A percentile compares a stretch with the other conserved stretches of the same genome.
Conservation (phyloP, 768 basidiomycete species). For the Naganishia antarctica region DNA sequence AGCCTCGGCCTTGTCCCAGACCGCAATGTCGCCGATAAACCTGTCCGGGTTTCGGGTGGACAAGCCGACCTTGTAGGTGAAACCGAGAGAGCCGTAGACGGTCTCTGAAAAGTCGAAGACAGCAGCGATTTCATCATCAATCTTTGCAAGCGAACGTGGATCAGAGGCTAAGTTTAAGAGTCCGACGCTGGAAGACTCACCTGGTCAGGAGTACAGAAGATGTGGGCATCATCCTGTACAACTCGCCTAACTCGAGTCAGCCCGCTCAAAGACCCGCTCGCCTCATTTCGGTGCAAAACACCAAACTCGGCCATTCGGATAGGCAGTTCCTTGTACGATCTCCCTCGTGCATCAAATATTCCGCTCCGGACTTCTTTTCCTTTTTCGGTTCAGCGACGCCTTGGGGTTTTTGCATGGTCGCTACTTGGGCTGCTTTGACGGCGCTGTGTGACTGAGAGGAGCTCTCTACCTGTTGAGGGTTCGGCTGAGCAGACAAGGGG, state of each 20-base stretch:
- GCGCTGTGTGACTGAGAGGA: slow-evolving; percentile 11
- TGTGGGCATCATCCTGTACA: slow-evolving; percentile 96
- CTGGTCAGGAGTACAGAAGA: slow-evolving; percentile 94
- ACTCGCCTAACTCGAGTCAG: slow-evolving; percentile 89
- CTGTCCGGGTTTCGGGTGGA: slow-evolving; percentile 91
- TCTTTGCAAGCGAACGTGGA: slow-evolving; percentile 52
- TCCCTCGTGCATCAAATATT: slow-evolving; percentile 94
- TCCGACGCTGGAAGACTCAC: slow-evolving; percentile 46
- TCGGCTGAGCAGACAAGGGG: slow-evolving; percentile 9
- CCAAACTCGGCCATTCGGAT: slow-evolving; percentile 98
- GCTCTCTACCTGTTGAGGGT: slow-evolving; percentile 18
- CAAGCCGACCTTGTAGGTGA: slow-evolving; percentile 86
- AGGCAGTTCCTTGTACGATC: slow-evolving; percentile 90
- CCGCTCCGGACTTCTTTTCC: slow-evolving; percentile 63
- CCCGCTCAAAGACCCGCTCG: slow-evolving; percentile 86
- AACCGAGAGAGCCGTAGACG: slow-evolving; percentile 89
- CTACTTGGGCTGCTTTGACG: slow-evolving; percentile 7
- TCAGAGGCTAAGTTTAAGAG: not conserved
- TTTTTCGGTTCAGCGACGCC: slow-evolving; percentile 27
- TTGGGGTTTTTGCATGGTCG: slow-evolving; percentile 7
- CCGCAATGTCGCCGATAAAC: slow-evolving; percentile 77
- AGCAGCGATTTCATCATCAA: slow-evolving; percentile 76
- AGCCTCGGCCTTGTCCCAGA: slow-evolving; percentile 87
- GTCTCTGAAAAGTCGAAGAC: slow-evolving; percentile 94
- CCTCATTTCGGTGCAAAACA: slow-evolving; percentile 93